phyloP scores from a whole-genome alignment of 345 rosid species.

The Arabidopsis suecica region DNA sequence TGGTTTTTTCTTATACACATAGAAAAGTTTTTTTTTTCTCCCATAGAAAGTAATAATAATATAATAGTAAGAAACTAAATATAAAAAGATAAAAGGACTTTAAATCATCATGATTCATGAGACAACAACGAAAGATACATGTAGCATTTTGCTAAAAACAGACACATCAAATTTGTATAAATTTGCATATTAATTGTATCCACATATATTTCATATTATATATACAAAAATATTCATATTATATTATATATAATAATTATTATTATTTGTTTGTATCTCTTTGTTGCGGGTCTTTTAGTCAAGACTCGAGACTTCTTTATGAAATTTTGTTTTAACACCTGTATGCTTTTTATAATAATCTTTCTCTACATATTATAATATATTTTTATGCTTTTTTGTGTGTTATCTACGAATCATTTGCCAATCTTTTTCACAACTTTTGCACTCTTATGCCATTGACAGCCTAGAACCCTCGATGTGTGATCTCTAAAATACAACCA shows the following conservation, averaged over 20 bases:
- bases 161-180: constrained; percentile 4
- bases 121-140: constrained; percentile 44
- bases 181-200: background rate
- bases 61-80: constrained; percentile 9
- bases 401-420: constrained; percentile 36
- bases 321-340: constrained; percentile 16
- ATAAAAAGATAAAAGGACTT: constrained; percentile 18
- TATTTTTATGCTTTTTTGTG: constrained; percentile 3
- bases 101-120: constrained; percentile 41
- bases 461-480: constrained; percentile 39
- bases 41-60: constrained; percentile 23
- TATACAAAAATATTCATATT: background rate
- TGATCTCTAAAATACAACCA: constrained; percentile 6
- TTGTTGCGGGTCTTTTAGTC: constrained; percentile 9
- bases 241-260: background rate
- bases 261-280: constrained; percentile 22
- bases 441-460: constrained; percentile 31
- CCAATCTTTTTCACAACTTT: constrained; percentile 39
- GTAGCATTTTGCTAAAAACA: constrained; percentile 39
- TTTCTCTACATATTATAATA: background rate
- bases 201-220: constrained; percentile 11
- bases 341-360: background rate
- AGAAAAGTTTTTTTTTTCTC: background rate
- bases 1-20: constrained; percentile 30
- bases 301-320: background rate